phyloP scores from a whole-genome alignment of 2,329 filamentous ascomycete genomes.

The Pseudogymnoascus sp. region DNA sequence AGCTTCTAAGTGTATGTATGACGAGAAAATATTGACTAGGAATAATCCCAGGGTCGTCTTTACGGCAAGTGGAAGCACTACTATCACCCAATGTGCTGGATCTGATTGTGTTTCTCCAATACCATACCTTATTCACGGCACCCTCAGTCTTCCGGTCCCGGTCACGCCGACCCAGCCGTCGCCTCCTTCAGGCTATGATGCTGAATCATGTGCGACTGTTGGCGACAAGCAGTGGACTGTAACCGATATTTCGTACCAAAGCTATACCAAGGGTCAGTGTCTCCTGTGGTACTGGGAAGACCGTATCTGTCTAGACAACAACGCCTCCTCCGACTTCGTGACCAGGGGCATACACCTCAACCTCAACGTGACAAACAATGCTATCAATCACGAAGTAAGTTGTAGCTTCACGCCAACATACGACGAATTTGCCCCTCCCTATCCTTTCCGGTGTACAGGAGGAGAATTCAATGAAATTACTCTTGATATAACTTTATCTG shows the following conservation, averaged over 20 bases:
- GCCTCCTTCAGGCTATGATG: not conserved
- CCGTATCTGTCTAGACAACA: not conserved
- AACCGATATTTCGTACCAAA: not conserved
- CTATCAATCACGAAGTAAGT: not conserved
- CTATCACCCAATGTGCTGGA: not conserved
- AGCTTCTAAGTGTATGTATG: not conserved
- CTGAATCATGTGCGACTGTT: not conserved
- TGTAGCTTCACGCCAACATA: not conserved
- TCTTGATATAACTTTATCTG: not conserved
- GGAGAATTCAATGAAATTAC: not conserved
- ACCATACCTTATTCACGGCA: not conserved
- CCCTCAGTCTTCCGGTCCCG: not conserved
- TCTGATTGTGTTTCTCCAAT: not conserved
- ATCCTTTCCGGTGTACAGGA: not conserved
- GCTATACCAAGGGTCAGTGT: slow-evolving; percentile 2
- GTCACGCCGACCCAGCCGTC: not conserved
- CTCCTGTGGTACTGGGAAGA: not conserved
- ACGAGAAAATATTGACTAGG: not conserved
- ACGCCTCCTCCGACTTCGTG: not conserved
- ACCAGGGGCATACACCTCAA: not conserved
- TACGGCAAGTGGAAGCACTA: not conserved
- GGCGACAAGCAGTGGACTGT: not conserved
- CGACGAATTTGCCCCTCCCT: not conserved
- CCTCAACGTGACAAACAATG: slow-evolving; percentile 4
- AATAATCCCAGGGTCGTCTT: not conserved